phyloP scores from a whole-genome alignment of 2,329 filamentous ascomycete genomes.

The Hypoxylon sp. region DNA sequence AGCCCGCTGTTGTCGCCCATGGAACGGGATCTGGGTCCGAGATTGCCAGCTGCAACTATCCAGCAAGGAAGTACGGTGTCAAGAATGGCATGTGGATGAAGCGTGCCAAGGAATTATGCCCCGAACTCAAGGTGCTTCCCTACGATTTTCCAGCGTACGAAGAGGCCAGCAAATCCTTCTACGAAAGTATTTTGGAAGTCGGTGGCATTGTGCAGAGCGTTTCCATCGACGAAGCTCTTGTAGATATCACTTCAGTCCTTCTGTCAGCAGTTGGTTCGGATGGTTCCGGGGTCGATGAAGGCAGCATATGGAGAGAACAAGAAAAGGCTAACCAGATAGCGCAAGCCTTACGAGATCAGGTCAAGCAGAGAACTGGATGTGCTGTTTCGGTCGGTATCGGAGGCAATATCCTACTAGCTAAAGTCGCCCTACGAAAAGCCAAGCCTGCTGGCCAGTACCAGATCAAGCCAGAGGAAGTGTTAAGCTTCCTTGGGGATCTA shows the following conservation, averaged over 20 bases:
- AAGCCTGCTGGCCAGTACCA: constrained; percentile 95
- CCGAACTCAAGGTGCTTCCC: constrained; percentile 86
- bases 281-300: constrained; percentile 71
- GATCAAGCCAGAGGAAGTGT: constrained; percentile 80
- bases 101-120: constrained; percentile 80
- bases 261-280: constrained; percentile 71
- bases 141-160: constrained; percentile 98
- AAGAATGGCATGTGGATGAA: constrained; percentile 99
- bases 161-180: constrained; percentile 87
- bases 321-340: constrained; percentile 79
- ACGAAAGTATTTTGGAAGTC: constrained; percentile 80
- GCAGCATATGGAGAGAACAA: constrained; percentile 79
- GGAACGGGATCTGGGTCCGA: constrained; percentile 86
- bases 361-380: constrained; percentile 81
- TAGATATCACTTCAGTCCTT: constrained; percentile 81
- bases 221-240: constrained; percentile 91
- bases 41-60: constrained; percentile 97
- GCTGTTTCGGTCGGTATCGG: constrained; percentile 94
- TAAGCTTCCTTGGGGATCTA: constrained; percentile 79
- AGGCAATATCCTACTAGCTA: constrained; percentile 87
- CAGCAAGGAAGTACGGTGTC: constrained; percentile 83
- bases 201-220: constrained; percentile 93
- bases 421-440: constrained; percentile 86
- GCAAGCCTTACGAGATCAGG: constrained; percentile 68
- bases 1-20: constrained; percentile 89